Evolutionary conservation across 371 early-diverging fungal species (phyloP), one percentile per base, ranked within the genome.

Genomic region (Circinella umbellata): DNA sequence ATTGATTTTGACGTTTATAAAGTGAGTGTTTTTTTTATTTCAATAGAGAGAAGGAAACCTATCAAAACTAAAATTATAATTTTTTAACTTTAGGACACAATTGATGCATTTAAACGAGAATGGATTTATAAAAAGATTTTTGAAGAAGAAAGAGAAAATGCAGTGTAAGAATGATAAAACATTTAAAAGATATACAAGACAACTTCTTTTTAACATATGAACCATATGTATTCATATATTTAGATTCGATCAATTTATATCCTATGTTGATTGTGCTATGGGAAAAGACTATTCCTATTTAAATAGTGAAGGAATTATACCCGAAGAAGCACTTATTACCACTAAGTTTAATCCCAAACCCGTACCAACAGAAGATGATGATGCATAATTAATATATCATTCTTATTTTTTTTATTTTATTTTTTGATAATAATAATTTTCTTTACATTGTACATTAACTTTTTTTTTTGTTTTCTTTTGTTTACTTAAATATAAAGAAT

Each of bases 61-160:
- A 27, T 27, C 27, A 27, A 27, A 27, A 27, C 27, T 42, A 42
- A 10, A 42, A 42, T 42, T 42, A 42, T 42, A 42, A 34, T 57
- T 7, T 18, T 5, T 27, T 1, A 5, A 11, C 35, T 60, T 46
- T 71, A 89, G 86, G 85, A 88, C 20, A 80, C 84, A 66, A 95
- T 98, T 48, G 88, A 92, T 4, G 80, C 74, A 17, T 97, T 98
- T 73, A 96, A 94, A 80, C 79, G 88, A 64, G 77, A 92, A 73
- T 91, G 80, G 73, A 96, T 98, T 66, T 94, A 95, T 76, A 77
- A 86, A 34, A 82, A 84, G 11, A 93, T 97, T 20, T 79, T 90
- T 63, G 78, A 87, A 61, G 68, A 68, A 51, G 68, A 92, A 90
- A 37, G 98, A 97, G 77, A 61, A 78, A 61, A 75, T 72, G 36